Conservation (phyloP, 257 asterid genomes). For the Nemophila menziesii region DNA sequence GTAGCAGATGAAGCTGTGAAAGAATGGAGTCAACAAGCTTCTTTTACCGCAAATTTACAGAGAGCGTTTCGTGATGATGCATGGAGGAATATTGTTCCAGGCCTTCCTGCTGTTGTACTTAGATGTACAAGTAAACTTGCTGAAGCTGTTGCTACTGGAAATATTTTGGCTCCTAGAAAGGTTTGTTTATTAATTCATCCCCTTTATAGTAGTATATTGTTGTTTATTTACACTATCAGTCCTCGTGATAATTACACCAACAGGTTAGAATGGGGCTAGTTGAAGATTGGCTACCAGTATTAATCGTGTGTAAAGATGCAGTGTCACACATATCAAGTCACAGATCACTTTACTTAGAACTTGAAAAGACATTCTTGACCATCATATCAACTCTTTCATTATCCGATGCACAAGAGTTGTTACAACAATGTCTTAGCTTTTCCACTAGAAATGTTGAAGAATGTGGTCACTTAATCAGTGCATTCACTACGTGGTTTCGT, state of each 20-base stretch:
- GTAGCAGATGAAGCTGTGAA: constrained; percentile 81
- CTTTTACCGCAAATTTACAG: constrained; percentile 59
- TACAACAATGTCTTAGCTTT: constrained; percentile 83
- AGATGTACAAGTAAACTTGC: constrained; percentile 84
- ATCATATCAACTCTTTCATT: constrained; percentile 85
- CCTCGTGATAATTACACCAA: constrained; percentile 1
- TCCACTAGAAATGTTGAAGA: constrained; percentile 83
- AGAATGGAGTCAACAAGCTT: constrained; percentile 76
- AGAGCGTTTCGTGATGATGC: constrained; percentile 69
- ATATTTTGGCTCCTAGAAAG: constrained; percentile 64
- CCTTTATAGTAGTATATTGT: neutral
- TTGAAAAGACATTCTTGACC: constrained; percentile 69
- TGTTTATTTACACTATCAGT: neutral
- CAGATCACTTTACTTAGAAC: constrained; percentile 46
- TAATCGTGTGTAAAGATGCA: constrained; percentile 62
- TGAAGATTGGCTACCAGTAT: constrained; percentile 84
- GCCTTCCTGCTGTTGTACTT: constrained; percentile 64
- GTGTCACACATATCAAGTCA: constrained; percentile 36
- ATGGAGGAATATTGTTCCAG: constrained; percentile 67
- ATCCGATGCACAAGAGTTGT: constrained; percentile 54
- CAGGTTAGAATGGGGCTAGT: constrained; percentile 87
- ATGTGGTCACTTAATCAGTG: constrained; percentile 73
- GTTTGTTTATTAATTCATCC: constrained; percentile 21
- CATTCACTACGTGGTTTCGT: constrained; percentile 92
- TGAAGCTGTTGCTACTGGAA: constrained; percentile 60